Conservation (phyloP, 1,284 basidiomycete genomes). For the Porogramme epimiltina region DNA sequence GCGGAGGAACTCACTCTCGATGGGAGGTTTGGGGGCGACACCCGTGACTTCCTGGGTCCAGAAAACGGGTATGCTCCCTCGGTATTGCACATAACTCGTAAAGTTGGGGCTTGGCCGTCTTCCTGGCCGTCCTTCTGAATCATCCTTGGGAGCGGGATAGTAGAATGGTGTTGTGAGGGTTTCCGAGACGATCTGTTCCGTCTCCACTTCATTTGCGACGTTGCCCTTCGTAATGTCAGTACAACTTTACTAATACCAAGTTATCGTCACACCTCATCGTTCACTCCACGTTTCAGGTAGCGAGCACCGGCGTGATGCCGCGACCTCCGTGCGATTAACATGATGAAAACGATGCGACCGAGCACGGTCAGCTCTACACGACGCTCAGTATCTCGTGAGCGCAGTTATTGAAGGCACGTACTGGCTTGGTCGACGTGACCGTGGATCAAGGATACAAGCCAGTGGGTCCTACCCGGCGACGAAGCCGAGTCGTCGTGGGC, state of each 20-base stretch:
- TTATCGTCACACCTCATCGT: conserved; percentile 68
- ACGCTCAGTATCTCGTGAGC: neutral
- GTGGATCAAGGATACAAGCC: conserved; percentile 93
- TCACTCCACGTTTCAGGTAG: conserved; percentile 94
- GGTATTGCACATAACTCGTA: conserved; percentile 95
- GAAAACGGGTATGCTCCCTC: conserved; percentile 94
- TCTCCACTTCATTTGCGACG: conserved; percentile 99
- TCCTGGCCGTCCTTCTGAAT: conserved; percentile 32
- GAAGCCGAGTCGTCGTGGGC: conserved; percentile 26
- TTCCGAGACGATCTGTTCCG: conserved; percentile 97
- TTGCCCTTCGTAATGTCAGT: conserved; percentile 67
- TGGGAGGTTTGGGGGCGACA: conserved; percentile 92
- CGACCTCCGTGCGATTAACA: conserved; percentile 91
- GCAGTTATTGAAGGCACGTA: conserved; percentile 43
- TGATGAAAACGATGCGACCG: conserved; percentile 90
- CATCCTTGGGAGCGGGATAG: conserved; percentile 50
- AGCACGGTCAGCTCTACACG: conserved; percentile 85
- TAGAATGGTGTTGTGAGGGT: conserved; percentile 92
- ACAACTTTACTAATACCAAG: neutral
- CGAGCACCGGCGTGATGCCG: conserved; percentile 96
- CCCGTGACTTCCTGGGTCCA: conserved; percentile 95
- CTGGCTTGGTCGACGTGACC: conserved; percentile 99
- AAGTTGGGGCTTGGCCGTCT: conserved; percentile 80
- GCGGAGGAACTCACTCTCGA: conserved; percentile 92
- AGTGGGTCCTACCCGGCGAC: conserved; percentile 60